These are phyloP conservation scores for Spergularia bocconei DNA, from an alignment of 148 eudicot genomes.

Conservation along the genomic window DNA sequence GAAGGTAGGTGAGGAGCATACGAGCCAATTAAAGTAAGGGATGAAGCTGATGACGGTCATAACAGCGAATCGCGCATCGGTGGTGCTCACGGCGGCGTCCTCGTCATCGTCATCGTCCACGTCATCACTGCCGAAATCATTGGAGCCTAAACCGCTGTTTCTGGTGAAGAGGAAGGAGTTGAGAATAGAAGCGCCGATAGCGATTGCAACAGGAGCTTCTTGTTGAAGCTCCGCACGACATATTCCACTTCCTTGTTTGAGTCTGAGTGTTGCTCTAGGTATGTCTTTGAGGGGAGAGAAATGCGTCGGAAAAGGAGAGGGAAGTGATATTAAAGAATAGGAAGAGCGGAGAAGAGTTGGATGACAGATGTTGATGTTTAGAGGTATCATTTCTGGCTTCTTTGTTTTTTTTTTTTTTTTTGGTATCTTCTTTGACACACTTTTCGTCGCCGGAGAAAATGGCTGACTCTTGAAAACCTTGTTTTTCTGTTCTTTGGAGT, in stretches of 20 bases:
- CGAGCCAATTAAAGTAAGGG: constrained; percentile 99
- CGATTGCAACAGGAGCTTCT: constrained; percentile 70
- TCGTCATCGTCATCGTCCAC: constrained; percentile 39
- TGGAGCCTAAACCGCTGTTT: constrained; percentile 13
- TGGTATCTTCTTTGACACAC: too few relatives aligned
- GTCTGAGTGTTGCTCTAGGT: neutral
- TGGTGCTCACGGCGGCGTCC: constrained; percentile 45
- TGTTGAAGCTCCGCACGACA: constrained; percentile 63
- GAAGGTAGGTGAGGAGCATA: constrained; percentile 16
- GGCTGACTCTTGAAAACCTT: too few relatives aligned
- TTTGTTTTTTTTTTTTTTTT: too few relatives aligned
- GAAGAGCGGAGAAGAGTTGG: constrained; percentile 8
- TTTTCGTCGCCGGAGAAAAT: too few relatives aligned
- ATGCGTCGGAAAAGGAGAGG: constrained; percentile 13
- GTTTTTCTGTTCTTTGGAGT: too few relatives aligned
- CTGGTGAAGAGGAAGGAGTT: constrained; percentile 61
- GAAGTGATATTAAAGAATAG: constrained; percentile 10
- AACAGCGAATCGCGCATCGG: constrained; percentile 72
- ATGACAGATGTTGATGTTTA: constrained; percentile 19
- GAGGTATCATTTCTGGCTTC: constrained; percentile 18
- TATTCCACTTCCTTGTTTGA: constrained; percentile 24
- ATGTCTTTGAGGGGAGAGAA: constrained; percentile 12
- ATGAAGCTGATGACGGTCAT: constrained; percentile 87
- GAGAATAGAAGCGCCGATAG: constrained; percentile 75
- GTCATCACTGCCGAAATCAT: constrained; percentile 20